phyloP scores from a whole-genome alignment of 192 early-diverging fungal species.

The Gonapodya sp. region DNA sequence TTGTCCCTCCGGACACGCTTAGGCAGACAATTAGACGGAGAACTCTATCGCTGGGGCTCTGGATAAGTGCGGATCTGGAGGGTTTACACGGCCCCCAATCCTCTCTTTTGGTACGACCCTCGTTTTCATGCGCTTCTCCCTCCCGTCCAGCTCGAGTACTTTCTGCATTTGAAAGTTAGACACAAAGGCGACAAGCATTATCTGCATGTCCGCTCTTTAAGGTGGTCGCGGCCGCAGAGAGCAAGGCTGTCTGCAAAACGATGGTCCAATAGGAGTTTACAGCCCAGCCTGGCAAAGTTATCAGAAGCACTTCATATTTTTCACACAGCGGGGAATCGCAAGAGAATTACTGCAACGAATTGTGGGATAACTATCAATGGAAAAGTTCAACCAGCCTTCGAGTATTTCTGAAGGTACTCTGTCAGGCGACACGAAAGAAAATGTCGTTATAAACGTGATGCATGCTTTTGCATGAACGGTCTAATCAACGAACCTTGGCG shows the following conservation, averaged over 20 bases:
- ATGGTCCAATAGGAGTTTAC: neutral
- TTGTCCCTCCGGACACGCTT: too few relatives aligned
- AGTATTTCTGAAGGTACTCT: neutral
- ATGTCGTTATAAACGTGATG: neutral
- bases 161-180: neutral
- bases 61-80: neutral
- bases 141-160: neutral
- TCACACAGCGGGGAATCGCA: neutral
- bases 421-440: neutral
- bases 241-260: neutral
- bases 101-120: neutral
- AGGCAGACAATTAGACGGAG: neutral
- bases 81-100: neutral
- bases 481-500: neutral
- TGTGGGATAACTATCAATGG: neutral
- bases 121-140: neutral
- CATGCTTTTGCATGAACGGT: neutral
- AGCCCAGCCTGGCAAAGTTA: neutral
- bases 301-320: neutral
- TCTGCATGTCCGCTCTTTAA: neutral
- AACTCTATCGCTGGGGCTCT: neutral
- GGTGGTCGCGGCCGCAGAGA: neutral
- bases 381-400: conserved; percentile 4
- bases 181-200: neutral
- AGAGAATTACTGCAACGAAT: neutral